A percentile compares a stretch with the other conserved stretches of the same genome.
Conservation (phyloP, 176 grass and related monocot genomes). For the Phoenix dactylifera region DNA sequence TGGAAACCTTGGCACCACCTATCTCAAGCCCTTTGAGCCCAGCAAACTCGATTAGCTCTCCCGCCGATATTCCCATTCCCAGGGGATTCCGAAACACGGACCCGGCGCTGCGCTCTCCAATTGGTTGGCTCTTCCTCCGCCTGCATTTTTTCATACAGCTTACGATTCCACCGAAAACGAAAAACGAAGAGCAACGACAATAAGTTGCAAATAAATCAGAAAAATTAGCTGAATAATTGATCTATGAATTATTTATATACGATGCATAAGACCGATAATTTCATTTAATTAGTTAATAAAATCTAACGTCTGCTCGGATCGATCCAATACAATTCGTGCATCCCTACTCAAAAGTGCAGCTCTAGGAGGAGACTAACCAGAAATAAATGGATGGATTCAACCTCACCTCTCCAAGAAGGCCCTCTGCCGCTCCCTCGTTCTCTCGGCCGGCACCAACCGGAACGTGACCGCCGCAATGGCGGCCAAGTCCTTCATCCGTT, state of each 20-base stretch:
- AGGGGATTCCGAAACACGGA: slow-evolving; percentile 12
- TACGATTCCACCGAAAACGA: no score
- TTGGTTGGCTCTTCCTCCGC: slow-evolving; percentile 5
- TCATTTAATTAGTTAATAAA: no score
- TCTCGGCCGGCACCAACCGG: background rate
- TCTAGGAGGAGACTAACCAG: no score
- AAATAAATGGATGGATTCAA: background rate
- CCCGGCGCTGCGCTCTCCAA: slow-evolving; percentile 12
- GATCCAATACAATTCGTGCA: no score
- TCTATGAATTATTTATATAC: no score
- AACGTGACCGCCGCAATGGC: slow-evolving; percentile 6
- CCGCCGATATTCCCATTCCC: background rate
- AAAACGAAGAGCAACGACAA: no score
- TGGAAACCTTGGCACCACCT: slow-evolving; percentile 13
- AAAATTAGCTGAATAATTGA: no score
- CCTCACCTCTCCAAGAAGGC: slow-evolving; percentile 10
- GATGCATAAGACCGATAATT: no score
- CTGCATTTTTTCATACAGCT: background rate
- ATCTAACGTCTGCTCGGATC: no score
- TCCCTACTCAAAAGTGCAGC: no score
- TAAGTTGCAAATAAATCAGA: no score
- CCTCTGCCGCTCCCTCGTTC: background rate
- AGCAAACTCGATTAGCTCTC: slow-evolving; percentile 5
- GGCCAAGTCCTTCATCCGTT: slow-evolving; percentile 13
- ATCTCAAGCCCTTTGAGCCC: slow-evolving; percentile 9